Base-by-base conservation (phyloP, 768 basidiomycete species). In the Sarcodon aspratus region DNA sequence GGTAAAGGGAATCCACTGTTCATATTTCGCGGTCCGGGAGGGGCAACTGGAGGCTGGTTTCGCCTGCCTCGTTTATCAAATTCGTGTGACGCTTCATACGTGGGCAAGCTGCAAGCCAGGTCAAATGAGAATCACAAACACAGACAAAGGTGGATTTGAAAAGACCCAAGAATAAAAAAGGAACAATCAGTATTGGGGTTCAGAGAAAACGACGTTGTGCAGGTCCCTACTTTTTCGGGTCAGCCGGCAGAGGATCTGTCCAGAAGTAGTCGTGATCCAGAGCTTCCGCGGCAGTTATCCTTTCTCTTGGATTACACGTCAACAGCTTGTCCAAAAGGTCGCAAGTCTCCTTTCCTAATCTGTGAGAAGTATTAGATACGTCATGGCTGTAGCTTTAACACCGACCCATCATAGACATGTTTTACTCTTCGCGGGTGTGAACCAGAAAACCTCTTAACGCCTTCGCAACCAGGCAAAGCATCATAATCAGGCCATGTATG, bases 181-280 rank as follows among this genome's bases (percentile, higher is more conserved):
- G 46, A 10, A 15, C 18, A 27, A 44, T 35, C 18, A 1, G 36
- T 40, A 31, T 11, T 47, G 43, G n/a, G 47, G 42, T 11, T n/a
- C 33, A 44, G 9, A 36, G 32, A 13, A n/a, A 31, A 44, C 8
- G 46, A 43, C n/a, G 21, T 27, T 27, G 7, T 12, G 32, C 7
- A 38, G 45, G 18, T 7, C 68, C 79, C 50, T 57, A 87, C 87
- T 77, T 76, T 63, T 82, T 85, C 1, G 86, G 87, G 66, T 89
- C 85, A 17, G 86, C 86, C 34, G 93, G 88, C 35, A 91, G 57
- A 0, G 95, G 94, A 54, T 88, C 82, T 0, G 81, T 82, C 89
- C 90, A 96, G 64, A 98, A 96, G 69, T 92, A 98, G 15, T 87
- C 82, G 60, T 97, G 92, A 56, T 93, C 85, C 47, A 97, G 73